Evolutionary conservation across 306 rosid species (phyloP), one percentile per base, ranked within the genome.

Genomic region (Echinosophora koreensis): DNA sequence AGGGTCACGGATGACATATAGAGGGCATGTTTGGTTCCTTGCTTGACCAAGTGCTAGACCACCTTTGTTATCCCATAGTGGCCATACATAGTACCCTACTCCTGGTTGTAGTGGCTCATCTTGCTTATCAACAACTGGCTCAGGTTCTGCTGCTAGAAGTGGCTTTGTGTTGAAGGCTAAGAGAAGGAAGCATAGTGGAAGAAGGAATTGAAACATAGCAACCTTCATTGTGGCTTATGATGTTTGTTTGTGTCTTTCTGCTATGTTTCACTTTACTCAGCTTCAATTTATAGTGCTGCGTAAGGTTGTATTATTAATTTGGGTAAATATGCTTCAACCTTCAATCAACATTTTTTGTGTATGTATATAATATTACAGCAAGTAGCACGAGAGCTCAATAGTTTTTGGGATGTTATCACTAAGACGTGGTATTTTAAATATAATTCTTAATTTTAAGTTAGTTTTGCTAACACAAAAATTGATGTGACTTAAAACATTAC

Each of bases 121-220:
- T 52, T 81, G 81, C 34, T 81, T 81, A 8, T 81, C 85, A 0
- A 81, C 85, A 15, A 81, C 81, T 61, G 81, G 16, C 6, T 81
- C 85, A 0, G 81, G 81, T 13, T 50, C 67, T 0, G 73, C 67
- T 41, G 61, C 75, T 13, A 42, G 52, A 0, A 77, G 11, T 15
- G 60, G 54, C 0, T 75, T 1, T 60, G 77, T 75, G 73, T 52
- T 69, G 35, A 68, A 16, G 4, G 62, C 66, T 0, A 75, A 12
- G 42, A 81, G 27, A 35, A 81, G 30, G 49, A 66, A 50, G 41
- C 65, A 74, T 5, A 81, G 59, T 51, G 70, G 59, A 39, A 74
- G 60, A 39, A 74, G 73, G 38, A 12, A 56, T 2, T 73, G 66
- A 52, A 65, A 0, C 58, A 11, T 68, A 0, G 52, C 7, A 52